phyloP scores from a whole-genome alignment of 331 rosid species.

The Prunus yedoensis region DNA sequence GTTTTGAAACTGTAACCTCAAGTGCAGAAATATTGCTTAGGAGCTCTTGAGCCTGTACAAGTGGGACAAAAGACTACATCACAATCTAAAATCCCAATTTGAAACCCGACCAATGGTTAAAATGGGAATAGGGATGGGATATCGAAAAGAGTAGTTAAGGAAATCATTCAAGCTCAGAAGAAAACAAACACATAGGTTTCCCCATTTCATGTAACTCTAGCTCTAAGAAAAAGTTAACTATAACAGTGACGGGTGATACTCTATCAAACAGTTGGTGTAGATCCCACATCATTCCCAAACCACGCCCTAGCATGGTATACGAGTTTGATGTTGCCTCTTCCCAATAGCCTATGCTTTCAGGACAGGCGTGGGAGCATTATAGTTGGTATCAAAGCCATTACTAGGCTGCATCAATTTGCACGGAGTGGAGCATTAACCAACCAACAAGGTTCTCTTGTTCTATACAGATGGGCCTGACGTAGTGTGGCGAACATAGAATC shows the following conservation, averaged over 20 bases:
- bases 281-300: background rate
- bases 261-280: background rate
- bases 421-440: too few species aligned
- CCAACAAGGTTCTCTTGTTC: background rate
- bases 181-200: background rate
- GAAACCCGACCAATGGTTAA: background rate
- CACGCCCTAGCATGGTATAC: background rate
- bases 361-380: background rate
- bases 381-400: background rate
- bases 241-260: background rate
- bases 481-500: background rate
- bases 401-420: background rate
- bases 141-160: background rate
- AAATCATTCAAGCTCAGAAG: background rate
- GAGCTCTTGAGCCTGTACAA: conserved; percentile 61
- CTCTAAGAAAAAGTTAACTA: too few species aligned
- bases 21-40: conserved; percentile 44
- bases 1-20: conserved; percentile 55
- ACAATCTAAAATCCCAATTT: conserved; percentile 2
- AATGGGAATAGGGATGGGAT: too few species aligned
- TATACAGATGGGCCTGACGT: background rate
- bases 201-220: too few species aligned
- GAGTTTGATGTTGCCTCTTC: background rate
- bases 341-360: background rate
- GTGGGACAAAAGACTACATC: background rate